Evolutionary conservation across 345 rosid genomes (phyloP).

Genomic region (Pseudoturritis turrita): DNA sequence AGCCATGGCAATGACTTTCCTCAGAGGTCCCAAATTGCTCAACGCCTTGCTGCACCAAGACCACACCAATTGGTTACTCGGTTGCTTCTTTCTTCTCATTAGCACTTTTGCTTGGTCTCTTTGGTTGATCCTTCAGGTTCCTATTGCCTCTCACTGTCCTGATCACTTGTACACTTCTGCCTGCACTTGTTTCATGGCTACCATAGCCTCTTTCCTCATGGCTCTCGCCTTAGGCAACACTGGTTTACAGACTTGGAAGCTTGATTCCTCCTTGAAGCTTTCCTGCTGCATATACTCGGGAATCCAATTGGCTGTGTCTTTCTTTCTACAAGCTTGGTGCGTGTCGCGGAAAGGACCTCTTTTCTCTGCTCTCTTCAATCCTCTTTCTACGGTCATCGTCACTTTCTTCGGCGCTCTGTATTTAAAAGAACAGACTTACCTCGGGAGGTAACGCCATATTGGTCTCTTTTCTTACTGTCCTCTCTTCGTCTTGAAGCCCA

Average conservation of each 20-base stretch:
- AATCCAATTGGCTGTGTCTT: constrained; percentile 36
- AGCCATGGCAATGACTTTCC: constrained; percentile 59
- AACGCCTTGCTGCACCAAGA: constrained; percentile 31
- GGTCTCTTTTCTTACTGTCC: background rate
- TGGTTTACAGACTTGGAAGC: constrained; percentile 30
- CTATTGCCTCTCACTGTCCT: constrained; percentile 41
- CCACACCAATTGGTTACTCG: constrained; percentile 42
- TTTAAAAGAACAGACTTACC: constrained; percentile 45
- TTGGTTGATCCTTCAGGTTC: constrained; percentile 65
- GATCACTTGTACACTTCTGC: constrained; percentile 49
- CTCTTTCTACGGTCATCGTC: constrained; percentile 52
- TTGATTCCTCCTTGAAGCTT: constrained; percentile 38
- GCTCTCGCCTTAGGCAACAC: constrained; percentile 32
- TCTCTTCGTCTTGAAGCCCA: background rate
- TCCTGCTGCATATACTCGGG: constrained; percentile 43
- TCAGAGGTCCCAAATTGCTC: constrained; percentile 49
- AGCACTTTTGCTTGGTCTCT: constrained; percentile 53
- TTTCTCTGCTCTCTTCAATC: constrained; percentile 63
- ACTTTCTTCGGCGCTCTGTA: constrained; percentile 48
- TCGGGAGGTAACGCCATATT: constrained; percentile 42
- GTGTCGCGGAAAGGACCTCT: constrained; percentile 54
- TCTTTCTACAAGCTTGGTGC: constrained; percentile 70
- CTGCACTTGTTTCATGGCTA: constrained; percentile 50
- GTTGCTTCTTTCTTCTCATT: constrained; percentile 42
- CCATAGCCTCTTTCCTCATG: constrained; percentile 38